Evolutionary conservation across 768 basidiomycete species (phyloP).

Genomic region (Lentinula lateritia): DNA sequence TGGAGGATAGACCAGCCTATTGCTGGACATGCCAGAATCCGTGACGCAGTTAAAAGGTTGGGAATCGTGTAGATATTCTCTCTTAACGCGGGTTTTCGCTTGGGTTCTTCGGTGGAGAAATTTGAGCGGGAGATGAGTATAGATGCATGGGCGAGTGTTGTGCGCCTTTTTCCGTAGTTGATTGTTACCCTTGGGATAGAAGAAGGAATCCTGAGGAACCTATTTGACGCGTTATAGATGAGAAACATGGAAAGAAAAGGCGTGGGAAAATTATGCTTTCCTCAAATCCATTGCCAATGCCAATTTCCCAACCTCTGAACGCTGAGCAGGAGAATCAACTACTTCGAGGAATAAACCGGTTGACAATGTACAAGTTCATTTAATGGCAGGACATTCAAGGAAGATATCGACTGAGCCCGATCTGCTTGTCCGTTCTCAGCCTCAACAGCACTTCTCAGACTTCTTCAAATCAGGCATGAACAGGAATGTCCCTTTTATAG

Average conservation of each 20-base stretch:
- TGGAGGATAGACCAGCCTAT: slow-evolving; percentile 89
- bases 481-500: no score
- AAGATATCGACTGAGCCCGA: no score
- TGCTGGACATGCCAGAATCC: slow-evolving; percentile 84
- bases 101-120: slow-evolving; percentile 15
- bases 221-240: neutral
- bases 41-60: slow-evolving; percentile 81
- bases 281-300: no score
- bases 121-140: neutral
- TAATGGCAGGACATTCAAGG: no score
- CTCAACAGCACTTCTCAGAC: no score
- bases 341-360: no score
- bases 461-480: no score
- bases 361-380: no score
- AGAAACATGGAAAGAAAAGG: neutral
- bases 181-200: neutral
- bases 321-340: no score
- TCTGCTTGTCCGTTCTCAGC: no score
- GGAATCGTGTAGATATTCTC: slow-evolving; percentile 96
- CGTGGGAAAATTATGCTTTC: neutral
- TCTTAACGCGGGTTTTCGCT: slow-evolving; percentile 30
- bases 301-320: no score
- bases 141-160: neutral
- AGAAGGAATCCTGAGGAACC: neutral
- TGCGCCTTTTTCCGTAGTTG: no score